Percentiles rank a stretch among this genome's conserved stretches.
Conservation (phyloP, 345 rosid genomes). For the Zanthoxylum bungeanum region DNA sequence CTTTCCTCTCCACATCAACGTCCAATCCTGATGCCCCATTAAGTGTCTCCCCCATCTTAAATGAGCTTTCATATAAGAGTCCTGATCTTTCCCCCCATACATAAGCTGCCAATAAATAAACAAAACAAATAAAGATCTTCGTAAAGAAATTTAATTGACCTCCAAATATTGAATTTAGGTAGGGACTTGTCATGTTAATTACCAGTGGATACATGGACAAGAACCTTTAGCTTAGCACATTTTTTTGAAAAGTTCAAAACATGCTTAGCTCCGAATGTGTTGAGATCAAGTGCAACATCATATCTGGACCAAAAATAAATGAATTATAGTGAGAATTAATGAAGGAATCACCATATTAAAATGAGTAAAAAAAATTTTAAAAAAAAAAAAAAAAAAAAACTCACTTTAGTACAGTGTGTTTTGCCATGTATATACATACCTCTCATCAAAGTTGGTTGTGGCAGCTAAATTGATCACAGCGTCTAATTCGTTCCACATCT, state of each 20-base stretch:
- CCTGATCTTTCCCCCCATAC: constrained; percentile 60
- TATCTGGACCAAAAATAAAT: constrained; percentile 36
- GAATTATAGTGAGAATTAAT: neutral
- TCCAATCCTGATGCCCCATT: constrained; percentile 50
- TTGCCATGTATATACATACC: constrained; percentile 33
- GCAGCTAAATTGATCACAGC: constrained; percentile 66
- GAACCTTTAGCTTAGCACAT: constrained; percentile 34
- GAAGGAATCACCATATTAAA: no score
- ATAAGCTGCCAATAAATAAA: constrained; percentile 39
- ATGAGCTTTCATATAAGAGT: constrained; percentile 38
- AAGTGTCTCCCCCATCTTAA: constrained; percentile 49
- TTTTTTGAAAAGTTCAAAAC: constrained; percentile 40
- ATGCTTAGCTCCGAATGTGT: constrained; percentile 48
- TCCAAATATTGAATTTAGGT: neutral
- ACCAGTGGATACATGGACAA: constrained; percentile 74
- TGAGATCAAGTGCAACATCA: constrained; percentile 51
- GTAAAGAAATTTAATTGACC: neutral
- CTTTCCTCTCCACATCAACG: constrained; percentile 42
- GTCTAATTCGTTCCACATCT: constrained; percentile 48
- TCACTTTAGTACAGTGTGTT: no score
- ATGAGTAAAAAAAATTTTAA: no score
- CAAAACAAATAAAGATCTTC: neutral
- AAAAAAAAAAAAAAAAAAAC: no score
- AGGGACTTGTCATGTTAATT: neutral
- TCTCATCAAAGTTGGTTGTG: constrained; percentile 70